Evolutionary conservation across 768 basidiomycete species (phyloP).

Genomic region (Phaeotremella skinneri): DNA sequence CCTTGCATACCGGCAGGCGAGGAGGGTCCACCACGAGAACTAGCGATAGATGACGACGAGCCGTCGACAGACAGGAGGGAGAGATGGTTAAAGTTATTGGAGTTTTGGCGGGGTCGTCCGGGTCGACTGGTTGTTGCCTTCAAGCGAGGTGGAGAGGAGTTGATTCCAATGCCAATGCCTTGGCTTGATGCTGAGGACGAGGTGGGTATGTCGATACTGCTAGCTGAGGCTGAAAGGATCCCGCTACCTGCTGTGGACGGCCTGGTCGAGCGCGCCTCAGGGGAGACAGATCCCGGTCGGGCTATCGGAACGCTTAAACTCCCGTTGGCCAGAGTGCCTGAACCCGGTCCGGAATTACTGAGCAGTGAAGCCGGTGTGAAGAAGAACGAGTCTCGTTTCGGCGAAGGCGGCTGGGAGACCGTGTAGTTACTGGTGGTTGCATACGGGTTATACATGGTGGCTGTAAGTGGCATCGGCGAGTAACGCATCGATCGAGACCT

Average conservation of each 20-base stretch:
- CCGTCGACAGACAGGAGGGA: not conserved
- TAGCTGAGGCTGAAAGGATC: not conserved
- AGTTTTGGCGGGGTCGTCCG: conserved; percentile 18
- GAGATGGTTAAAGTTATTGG: conserved; percentile 1
- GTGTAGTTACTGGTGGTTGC: not conserved
- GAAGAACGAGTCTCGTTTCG: conserved; percentile 17
- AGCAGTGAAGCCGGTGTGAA: conserved; percentile 18
- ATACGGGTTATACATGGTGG: conserved; percentile 5
- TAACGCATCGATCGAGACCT: not conserved
- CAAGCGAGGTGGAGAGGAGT: conserved; percentile 14
- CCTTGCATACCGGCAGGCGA: conserved; percentile 6
- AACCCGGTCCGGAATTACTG: not conserved
- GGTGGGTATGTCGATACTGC: not conserved
- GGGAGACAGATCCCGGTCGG: conserved; percentile 20
- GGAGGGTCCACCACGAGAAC: not conserved
- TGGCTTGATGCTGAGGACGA: conserved; percentile 3
- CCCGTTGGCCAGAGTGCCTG: conserved; percentile 8
- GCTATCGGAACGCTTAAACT: conserved; percentile 3
- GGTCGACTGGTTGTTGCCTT: conserved; percentile 6
- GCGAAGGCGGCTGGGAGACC: conserved; percentile 20
- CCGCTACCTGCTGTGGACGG: not conserved
- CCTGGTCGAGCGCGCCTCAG: conserved; percentile 3
- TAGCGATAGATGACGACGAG: conserved; percentile 7
- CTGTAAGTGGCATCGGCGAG: conserved; percentile 1
- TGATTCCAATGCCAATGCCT: conserved; percentile 1